Conservation (phyloP, 2,329 filamentous ascomycete genomes). For the Cercospora zeina region DNA sequence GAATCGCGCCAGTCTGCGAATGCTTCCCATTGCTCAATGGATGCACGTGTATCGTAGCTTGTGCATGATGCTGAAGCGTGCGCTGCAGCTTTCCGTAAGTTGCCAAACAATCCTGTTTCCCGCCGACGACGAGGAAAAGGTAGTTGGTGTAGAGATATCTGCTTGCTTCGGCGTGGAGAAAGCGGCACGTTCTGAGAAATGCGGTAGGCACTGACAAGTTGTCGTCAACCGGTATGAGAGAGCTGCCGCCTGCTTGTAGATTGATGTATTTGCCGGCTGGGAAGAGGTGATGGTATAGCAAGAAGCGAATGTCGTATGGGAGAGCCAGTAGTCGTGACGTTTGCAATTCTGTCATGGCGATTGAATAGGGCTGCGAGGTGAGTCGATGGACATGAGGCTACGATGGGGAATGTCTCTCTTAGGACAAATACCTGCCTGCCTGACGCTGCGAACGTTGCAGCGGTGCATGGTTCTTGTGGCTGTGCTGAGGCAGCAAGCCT, state of each 20-base stretch:
- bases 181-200: slow-evolving; percentile 27
- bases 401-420: neutral
- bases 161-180: slow-evolving; percentile 31
- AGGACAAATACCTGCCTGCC: neutral
- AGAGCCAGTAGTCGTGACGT: slow-evolving; percentile 26
- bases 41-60: slow-evolving; percentile 31
- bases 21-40: slow-evolving; percentile 38
- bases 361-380: neutral
- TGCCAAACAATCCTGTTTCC: slow-evolving; percentile 34
- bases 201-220: slow-evolving; percentile 18
- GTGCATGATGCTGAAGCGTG: slow-evolving; percentile 30
- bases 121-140: slow-evolving; percentile 39
- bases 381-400: neutral
- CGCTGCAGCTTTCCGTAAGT: slow-evolving; percentile 29
- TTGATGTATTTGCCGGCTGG: slow-evolving; percentile 34
- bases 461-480: neutral
- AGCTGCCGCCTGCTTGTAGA: slow-evolving; percentile 29
- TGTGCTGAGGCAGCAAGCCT: slow-evolving; percentile 9
- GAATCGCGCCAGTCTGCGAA: slow-evolving; percentile 37
- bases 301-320: slow-evolving; percentile 37
- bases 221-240: slow-evolving; percentile 17
- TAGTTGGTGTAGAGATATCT: slow-evolving; percentile 38
- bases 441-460: neutral
- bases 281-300: slow-evolving; percentile 39
- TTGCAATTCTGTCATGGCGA: neutral